phyloP scores from a whole-genome alignment of 73 alveolate species.

The Uronychia binucleata region DNA sequence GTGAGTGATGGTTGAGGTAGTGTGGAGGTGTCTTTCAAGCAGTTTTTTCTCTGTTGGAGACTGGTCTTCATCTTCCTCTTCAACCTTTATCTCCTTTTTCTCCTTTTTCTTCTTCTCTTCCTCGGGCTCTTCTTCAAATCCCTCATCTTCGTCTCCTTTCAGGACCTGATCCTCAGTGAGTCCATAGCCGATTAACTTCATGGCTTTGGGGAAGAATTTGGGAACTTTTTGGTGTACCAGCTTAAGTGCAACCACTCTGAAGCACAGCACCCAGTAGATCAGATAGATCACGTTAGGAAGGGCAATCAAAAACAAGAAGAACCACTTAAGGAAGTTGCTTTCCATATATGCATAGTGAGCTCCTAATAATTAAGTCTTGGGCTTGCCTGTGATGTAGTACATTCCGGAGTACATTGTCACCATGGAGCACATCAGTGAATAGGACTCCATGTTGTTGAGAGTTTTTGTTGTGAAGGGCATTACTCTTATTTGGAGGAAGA shows the following conservation, averaged over 20 bases:
- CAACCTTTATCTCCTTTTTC: no score
- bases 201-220: background rate
- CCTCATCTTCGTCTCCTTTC: no score
- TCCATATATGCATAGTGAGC: slow-evolving; percentile 37
- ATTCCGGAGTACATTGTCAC: slow-evolving; percentile 49
- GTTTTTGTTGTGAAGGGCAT: slow-evolving; percentile 23
- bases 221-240: background rate
- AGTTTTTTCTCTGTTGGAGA: no score
- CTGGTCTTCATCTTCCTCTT: no score
- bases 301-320: slow-evolving; percentile 21
- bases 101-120: no score
- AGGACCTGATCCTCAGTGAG: no score
- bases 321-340: slow-evolving; percentile 3
- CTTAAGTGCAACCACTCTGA: slow-evolving; percentile 10
- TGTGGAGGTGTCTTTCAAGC: no score
- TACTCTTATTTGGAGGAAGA: slow-evolving; percentile 12
- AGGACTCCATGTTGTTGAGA: slow-evolving; percentile 39
- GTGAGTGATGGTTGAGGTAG: no score
- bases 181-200: no score
- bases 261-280: slow-evolving; percentile 19
- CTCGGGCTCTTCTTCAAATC: no score
- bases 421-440: slow-evolving; percentile 9
- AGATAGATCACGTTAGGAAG: slow-evolving; percentile 29
- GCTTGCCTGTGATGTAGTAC: slow-evolving; percentile 52
- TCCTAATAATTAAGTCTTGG: no score